Percentiles rank a stretch among this genome's conserved stretches.
Evolutionary conservation across 768 basidiomycete species (phyloP).

Genomic region (Kondoa malvinella): DNA sequence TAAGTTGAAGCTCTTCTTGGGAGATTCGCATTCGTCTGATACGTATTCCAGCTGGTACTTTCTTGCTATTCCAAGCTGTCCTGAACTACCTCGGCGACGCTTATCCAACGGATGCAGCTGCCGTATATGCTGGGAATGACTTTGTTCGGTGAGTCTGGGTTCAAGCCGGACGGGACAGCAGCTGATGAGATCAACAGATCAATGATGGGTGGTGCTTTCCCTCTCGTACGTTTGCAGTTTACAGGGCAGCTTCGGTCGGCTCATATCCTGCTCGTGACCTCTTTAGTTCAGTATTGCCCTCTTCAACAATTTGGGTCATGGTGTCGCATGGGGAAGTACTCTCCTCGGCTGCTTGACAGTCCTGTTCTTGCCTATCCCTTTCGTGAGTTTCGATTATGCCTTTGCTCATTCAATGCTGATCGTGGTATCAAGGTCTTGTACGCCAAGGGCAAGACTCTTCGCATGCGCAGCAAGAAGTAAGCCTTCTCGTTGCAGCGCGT

Average conservation of each 20-base stretch:
- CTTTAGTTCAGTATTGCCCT: constrained; percentile 8
- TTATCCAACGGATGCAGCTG: constrained; percentile 17
- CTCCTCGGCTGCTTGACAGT: constrained; percentile 11
- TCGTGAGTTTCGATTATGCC: constrained; percentile 5
- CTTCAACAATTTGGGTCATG: constrained; percentile 10
- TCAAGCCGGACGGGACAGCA: background rate
- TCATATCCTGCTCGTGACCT: no score
- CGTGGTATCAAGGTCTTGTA: background rate
- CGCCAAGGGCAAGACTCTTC: background rate
- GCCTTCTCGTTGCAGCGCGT: background rate
- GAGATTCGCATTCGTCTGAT: background rate
- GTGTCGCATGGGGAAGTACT: constrained; percentile 10
- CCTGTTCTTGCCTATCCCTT: constrained; percentile 17
- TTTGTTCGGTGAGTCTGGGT: no score
- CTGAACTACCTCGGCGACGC: constrained; percentile 15
- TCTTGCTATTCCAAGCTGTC: constrained; percentile 19
- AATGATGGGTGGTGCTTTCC: constrained; percentile 17
- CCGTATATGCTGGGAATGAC: constrained; percentile 17
- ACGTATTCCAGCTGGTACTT: constrained; percentile 1
- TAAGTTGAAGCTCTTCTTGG: background rate
- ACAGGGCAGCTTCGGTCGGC: no score
- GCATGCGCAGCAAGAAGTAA: background rate
- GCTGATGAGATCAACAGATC: constrained; percentile 2
- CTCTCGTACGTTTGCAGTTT: no score
- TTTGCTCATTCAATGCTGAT: background rate